phyloP scores from a whole-genome alignment of 78 protist species.

The Paulinella micropora region DNA sequence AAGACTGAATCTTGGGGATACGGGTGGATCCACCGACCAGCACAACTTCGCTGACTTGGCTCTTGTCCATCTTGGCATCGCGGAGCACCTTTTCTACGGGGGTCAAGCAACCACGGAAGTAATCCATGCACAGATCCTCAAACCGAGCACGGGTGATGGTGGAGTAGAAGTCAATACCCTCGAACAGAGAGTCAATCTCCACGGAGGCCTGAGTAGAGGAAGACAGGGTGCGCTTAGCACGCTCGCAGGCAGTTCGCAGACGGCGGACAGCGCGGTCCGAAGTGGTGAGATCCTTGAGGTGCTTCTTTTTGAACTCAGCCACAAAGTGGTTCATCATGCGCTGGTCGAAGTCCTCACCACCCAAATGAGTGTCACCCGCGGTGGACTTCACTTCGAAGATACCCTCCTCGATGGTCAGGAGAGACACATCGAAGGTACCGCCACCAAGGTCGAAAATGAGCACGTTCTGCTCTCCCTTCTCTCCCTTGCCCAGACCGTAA shows the following conservation, averaged over 20 bases:
- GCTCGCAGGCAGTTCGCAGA: conserved; percentile 77
- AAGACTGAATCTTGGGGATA: conserved; percentile 71
- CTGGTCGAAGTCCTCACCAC: conserved; percentile 90
- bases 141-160: conserved; percentile 74
- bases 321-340: conserved; percentile 44
- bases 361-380: conserved; percentile 91
- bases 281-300: conserved; percentile 50
- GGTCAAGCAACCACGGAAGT: conserved; percentile 50
- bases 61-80: conserved; percentile 66
- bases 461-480: conserved; percentile 33
- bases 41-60: conserved; percentile 67
- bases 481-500: conserved; percentile 59
- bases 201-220: conserved; percentile 51
- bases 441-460: conserved; percentile 57
- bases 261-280: conserved; percentile 63
- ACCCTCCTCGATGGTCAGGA: conserved; percentile 70
- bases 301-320: conserved; percentile 54
- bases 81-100: conserved; percentile 42
- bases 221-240: conserved; percentile 56
- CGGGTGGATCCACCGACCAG: conserved; percentile 88
- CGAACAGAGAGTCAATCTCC: conserved; percentile 66
- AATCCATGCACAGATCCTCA: conserved; percentile 64
- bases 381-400: conserved; percentile 89
- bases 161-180: conserved; percentile 76
- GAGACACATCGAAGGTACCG: conserved; percentile 73